These are phyloP conservation scores for Arthroderma sp. DNA, from an alignment of 2,329 filamentous ascomycete genomes.

Conservation along the genomic window DNA sequence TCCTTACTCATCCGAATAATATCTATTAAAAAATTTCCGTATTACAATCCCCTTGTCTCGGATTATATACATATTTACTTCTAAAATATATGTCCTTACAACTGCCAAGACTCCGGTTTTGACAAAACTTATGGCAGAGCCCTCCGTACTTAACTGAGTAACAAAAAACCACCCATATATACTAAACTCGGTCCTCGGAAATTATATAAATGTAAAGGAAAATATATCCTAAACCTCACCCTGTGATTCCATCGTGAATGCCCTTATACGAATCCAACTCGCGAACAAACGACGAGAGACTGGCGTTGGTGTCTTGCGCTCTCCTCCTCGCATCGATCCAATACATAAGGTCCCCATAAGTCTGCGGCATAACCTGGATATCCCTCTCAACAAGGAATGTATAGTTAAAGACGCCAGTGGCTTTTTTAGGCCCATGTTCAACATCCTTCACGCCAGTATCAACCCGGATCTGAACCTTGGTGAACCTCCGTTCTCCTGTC, in stretches of 20 bases:
- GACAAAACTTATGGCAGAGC: too few species aligned
- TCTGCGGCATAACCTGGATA: slow-evolving; percentile 52
- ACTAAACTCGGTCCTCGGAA: neutral
- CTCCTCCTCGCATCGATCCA: slow-evolving; percentile 49
- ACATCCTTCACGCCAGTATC: slow-evolving; percentile 61
- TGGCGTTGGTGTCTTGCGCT: slow-evolving; percentile 39
- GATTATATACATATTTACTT: too few species aligned
- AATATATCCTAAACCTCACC: slow-evolving; percentile 12
- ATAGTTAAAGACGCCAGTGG: slow-evolving; percentile 65
- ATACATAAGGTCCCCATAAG: slow-evolving; percentile 52
- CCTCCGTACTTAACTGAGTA: too few species aligned
- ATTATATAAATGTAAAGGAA: neutral
- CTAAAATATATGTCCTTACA: too few species aligned
- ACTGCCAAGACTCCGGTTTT: too few species aligned
- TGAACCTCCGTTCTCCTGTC: slow-evolving; percentile 36
- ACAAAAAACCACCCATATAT: neutral
- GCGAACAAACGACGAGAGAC: slow-evolving; percentile 18
- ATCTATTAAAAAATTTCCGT: too few species aligned
- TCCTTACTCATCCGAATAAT: too few species aligned
- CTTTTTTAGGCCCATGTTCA: slow-evolving; percentile 53
- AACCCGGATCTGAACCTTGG: slow-evolving; percentile 56
- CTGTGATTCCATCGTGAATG: slow-evolving; percentile 27
- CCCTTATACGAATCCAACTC: slow-evolving; percentile 22
- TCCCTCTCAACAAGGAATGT: slow-evolving; percentile 55
- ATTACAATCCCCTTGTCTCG: too few species aligned